These are phyloP conservation scores for Zea mays DNA, from an alignment of 176 grass and related monocot species.

Conservation along the genomic window DNA sequence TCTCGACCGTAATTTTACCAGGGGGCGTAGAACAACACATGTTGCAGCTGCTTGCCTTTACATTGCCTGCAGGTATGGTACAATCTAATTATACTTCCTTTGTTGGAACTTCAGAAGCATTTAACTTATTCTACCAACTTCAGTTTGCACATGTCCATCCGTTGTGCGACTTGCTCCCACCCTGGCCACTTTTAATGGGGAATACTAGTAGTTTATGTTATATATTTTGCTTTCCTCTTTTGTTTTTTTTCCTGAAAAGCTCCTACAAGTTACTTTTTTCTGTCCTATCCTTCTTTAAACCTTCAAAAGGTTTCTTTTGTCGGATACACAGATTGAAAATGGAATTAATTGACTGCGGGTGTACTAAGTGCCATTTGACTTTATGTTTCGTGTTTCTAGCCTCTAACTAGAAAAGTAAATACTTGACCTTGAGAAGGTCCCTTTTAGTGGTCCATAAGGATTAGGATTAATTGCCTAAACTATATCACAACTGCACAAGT, in stretches of 20 bases:
- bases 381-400: neutral
- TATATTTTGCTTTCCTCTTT: neutral
- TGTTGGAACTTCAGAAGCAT: conserved; percentile 5
- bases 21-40: conserved; percentile 62
- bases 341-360: neutral
- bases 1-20: conserved; percentile 79
- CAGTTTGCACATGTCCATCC: neutral
- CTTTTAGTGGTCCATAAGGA: neutral
- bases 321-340: neutral
- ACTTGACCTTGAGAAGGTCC: conserved; percentile 15
- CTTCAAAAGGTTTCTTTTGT: conserved; percentile 9
- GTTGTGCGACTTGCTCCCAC: neutral
- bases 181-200: conserved; percentile 15
- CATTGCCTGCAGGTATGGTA: conserved; percentile 77
- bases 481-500: neutral
- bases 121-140: conserved; percentile 15
- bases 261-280: neutral
- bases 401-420: conserved; percentile 19
- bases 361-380: neutral
- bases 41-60: conserved; percentile 91
- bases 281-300: neutral
- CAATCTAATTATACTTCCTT: conserved; percentile 1
- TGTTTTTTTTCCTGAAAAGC: neutral
- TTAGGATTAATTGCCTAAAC: conserved; percentile 18
- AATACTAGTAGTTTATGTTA: neutral